Evolutionary conservation across 768 basidiomycete genomes (phyloP).

Genomic region (Leccinellum luteum): DNA sequence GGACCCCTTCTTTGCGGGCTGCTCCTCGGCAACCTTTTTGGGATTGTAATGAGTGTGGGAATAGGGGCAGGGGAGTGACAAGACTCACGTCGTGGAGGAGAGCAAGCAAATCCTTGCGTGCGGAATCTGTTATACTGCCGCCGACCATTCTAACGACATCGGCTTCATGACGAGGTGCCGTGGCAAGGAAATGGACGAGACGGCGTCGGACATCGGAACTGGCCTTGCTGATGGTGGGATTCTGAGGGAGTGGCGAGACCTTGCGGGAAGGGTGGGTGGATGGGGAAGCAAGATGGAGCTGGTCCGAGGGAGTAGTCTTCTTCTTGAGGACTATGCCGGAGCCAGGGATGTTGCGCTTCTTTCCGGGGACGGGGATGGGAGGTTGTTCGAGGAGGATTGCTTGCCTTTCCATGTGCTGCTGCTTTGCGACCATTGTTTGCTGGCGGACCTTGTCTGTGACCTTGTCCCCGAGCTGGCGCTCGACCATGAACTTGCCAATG

Average conservation of each 20-base stretch:
- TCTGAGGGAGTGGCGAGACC: conserved; percentile 27
- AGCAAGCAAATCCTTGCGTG: conserved; percentile 43
- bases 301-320: conserved; percentile 28
- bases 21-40: conserved; percentile 51
- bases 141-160: conserved; percentile 44
- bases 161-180: conserved; percentile 44
- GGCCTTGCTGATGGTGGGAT: conserved; percentile 15
- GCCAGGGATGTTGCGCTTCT: conserved; percentile 41
- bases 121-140: conserved; percentile 35
- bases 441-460: conserved; percentile 45
- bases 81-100: conserved; percentile 51
- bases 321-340: conserved; percentile 28
- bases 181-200: conserved; percentile 50
- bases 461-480: conserved; percentile 52
- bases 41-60: not conserved
- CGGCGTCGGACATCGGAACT: conserved; percentile 33
- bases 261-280: conserved; percentile 30
- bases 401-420: conserved; percentile 48
- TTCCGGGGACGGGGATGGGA: conserved; percentile 31
- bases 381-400: conserved; percentile 42
- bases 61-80: not conserved
- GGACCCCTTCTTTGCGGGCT: conserved; percentile 34
- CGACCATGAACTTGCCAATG: conserved; percentile 67
- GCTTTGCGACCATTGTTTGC: conserved; percentile 45
- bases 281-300: conserved; percentile 30